Conservation (phyloP, 441 rosid genomes). For the Eruca vesicaria region DNA sequence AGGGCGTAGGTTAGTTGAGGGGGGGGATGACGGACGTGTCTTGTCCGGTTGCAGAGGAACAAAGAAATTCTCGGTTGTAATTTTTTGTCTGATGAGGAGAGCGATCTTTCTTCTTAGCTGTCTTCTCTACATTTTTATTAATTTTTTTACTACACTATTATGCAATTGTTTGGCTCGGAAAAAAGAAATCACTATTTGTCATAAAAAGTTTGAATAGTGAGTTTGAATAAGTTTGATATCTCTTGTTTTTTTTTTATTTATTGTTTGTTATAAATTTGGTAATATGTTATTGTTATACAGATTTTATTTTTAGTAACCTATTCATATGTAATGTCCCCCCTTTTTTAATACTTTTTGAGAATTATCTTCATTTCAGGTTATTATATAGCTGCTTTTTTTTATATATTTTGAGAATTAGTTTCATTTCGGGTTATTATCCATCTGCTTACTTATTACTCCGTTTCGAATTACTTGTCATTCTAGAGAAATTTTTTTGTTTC, state of each 20-base stretch:
- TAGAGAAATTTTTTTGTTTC: no score
- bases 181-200: not conserved
- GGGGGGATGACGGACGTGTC: conserved; percentile 35
- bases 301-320: not conserved
- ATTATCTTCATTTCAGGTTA: not conserved
- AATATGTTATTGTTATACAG: not conserved
- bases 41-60: conserved; percentile 79
- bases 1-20: conserved; percentile 22
- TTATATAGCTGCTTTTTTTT: not conserved
- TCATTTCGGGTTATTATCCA: no score
- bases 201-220: not conserved
- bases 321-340: no score
- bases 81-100: conserved; percentile 31
- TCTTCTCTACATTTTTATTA: not conserved
- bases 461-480: no score
- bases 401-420: no score
- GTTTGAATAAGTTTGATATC: not conserved
- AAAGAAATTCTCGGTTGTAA: conserved; percentile 39
- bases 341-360: not conserved
- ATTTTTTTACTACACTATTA: not conserved
- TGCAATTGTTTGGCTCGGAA: not conserved
- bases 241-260: not conserved
- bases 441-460: no score
- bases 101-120: conserved; percentile 35
- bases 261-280: not conserved